These are phyloP conservation scores for Ophiognomonia clavigignenti-juglandacearum DNA, from an alignment of 2,329 filamentous ascomycete genomes.

Conservation along the genomic window DNA sequence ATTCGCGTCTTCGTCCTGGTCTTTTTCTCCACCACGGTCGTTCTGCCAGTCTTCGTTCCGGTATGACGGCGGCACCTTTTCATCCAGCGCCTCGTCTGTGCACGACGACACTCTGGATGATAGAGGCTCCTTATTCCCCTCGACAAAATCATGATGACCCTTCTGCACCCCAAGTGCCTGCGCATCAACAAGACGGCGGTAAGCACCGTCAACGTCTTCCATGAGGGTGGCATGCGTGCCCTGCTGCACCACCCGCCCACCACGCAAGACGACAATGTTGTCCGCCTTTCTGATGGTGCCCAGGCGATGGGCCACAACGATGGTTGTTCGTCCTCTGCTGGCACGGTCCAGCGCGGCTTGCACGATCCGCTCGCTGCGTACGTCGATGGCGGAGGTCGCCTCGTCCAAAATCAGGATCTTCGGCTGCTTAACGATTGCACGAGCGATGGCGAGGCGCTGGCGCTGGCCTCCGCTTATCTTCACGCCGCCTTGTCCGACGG, in stretches of 20 bases:
- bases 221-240: conserved; percentile 55
- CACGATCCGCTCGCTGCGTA: conserved; percentile 40
- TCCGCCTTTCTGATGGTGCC: conserved; percentile 55
- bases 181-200: background rate
- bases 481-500: conserved; percentile 74
- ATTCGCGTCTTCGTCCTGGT: background rate
- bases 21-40: background rate
- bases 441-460: conserved; percentile 63
- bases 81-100: background rate
- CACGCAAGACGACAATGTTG: conserved; percentile 56
- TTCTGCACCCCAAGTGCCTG: background rate
- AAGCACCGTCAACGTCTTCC: conserved; percentile 26
- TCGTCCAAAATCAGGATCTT: conserved; percentile 61
- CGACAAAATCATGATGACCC: background rate
- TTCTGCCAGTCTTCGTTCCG: background rate
- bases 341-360: conserved; percentile 49
- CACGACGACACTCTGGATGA: background rate
- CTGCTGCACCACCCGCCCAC: conserved; percentile 53
- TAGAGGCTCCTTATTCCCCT: background rate
- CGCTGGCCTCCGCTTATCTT: conserved; percentile 73
- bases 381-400: conserved; percentile 52
- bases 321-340: conserved; percentile 53
- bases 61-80: background rate
- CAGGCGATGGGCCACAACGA: conserved; percentile 57
- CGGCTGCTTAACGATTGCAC: conserved; percentile 34